Percentiles rank a stretch among this genome's conserved stretches.
Evolutionary conservation across 345 rosid genomes (phyloP).

Genomic region (Citrus sp.): DNA sequence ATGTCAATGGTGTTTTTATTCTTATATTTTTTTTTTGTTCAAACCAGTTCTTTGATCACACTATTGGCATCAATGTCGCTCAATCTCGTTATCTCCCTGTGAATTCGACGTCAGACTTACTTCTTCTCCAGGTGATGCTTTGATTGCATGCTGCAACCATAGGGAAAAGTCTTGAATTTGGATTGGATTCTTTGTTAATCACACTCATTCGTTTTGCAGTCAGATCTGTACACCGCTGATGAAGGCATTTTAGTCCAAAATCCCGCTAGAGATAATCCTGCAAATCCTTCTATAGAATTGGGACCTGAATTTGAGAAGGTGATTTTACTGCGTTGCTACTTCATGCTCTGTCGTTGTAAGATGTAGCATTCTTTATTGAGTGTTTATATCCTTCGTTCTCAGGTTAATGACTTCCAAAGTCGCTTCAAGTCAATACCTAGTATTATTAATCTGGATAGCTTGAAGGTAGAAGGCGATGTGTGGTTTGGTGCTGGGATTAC

Average conservation of each 20-base stretch:
- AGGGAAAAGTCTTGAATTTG: not conserved
- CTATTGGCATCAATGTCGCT: slow-evolving; percentile 43
- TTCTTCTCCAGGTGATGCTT: slow-evolving; percentile 49
- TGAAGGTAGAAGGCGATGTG: slow-evolving; percentile 59
- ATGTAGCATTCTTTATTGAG: not conserved
- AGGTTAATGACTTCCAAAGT: slow-evolving; percentile 42
- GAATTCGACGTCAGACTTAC: slow-evolving; percentile 51
- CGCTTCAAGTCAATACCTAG: slow-evolving; percentile 63
- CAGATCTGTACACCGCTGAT: slow-evolving; percentile 40
- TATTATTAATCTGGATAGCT: slow-evolving; percentile 46
- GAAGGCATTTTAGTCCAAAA: slow-evolving; percentile 42
- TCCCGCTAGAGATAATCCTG: slow-evolving; percentile 34
- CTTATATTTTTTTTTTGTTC: slow-evolving; percentile 9
- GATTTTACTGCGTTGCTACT: not conserved
- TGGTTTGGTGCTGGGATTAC: slow-evolving; percentile 57
- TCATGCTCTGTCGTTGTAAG: not conserved
- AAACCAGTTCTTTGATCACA: slow-evolving; percentile 41
- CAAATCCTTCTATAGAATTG: slow-evolving; percentile 40
- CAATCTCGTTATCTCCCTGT: slow-evolving; percentile 41
- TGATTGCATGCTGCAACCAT: slow-evolving; percentile 1
- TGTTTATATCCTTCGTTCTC: not conserved
- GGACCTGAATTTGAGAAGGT: slow-evolving; percentile 66
- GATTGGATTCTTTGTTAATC: not conserved
- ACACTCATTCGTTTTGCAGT: slow-evolving; percentile 39
- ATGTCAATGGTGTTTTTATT: not conserved